Percentiles rank a stretch among this genome's conserved stretches.
These are phyloP conservation scores for Paracoccidioides lutzii DNA, from an alignment of 2,329 filamentous ascomycete species.

Conservation along the genomic window DNA sequence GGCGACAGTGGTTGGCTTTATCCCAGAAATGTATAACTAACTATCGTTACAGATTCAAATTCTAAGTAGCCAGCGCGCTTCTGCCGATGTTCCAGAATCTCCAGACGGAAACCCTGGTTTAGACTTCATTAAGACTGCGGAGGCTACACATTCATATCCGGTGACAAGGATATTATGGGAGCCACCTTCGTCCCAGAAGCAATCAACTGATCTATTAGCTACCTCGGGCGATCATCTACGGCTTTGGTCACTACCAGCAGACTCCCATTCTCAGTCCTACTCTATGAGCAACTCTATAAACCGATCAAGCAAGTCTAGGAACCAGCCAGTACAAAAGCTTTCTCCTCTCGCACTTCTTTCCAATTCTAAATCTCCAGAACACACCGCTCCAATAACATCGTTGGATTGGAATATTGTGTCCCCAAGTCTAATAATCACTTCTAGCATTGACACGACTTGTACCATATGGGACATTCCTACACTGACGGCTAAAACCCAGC, in stretches of 20 bases:
- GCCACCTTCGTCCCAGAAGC: slow-evolving; percentile 85
- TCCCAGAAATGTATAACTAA: background rate
- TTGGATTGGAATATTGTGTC: slow-evolving; percentile 97
- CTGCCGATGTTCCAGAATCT: slow-evolving; percentile 49
- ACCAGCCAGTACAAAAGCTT: slow-evolving; percentile 59
- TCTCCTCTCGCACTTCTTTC: slow-evolving; percentile 86
- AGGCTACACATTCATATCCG: slow-evolving; percentile 95
- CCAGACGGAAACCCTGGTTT: slow-evolving; percentile 61
- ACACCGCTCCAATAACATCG: slow-evolving; percentile 90
- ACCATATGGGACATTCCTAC: slow-evolving; percentile 99
- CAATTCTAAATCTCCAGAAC: slow-evolving; percentile 96
- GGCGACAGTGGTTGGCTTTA: background rate
- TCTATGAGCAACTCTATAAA: slow-evolving; percentile 56
- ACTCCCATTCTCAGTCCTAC: slow-evolving; percentile 40
- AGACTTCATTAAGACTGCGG: slow-evolving; percentile 85
- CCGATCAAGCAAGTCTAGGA: slow-evolving; percentile 50
- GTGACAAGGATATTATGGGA: slow-evolving; percentile 95
- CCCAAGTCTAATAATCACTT: slow-evolving; percentile 94
- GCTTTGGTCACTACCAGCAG: slow-evolving; percentile 73
- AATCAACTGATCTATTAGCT: slow-evolving; percentile 84
- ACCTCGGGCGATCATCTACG: slow-evolving; percentile 91
- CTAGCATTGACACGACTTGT: slow-evolving; percentile 96
- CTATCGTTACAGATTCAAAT: slow-evolving; percentile 71
- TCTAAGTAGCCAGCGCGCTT: slow-evolving; percentile 68
- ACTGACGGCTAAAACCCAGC: slow-evolving; percentile 89